Percentiles rank a stretch among this genome's conserved stretches.
phyloP scores from a whole-genome alignment of 164 flowering plant species.

The Buxus sempervirens region DNA sequence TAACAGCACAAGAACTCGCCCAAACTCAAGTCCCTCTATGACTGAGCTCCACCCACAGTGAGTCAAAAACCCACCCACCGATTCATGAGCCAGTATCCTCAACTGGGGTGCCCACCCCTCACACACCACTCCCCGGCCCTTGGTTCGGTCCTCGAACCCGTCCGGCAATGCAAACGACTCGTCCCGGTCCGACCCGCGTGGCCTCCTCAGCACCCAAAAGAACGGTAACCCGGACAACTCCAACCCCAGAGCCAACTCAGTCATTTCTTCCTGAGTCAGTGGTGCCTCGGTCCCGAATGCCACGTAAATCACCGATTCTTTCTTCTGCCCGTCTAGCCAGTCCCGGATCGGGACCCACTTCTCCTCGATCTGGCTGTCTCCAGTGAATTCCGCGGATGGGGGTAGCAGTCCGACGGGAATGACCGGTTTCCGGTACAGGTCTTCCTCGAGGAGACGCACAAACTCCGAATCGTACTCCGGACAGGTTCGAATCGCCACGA shows the following conservation, averaged over 20 bases:
- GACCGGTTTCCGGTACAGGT: too few species aligned
- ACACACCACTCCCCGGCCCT: conserved; percentile 35
- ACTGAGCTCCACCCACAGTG: conserved; percentile 68
- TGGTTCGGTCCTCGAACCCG: too few species aligned
- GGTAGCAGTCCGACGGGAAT: too few species aligned
- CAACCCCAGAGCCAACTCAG: conserved; percentile 51
- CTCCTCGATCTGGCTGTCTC: conserved; percentile 3
- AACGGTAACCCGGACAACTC: conserved; percentile 50
- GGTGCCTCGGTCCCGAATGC: conserved; percentile 57
- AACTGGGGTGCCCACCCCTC: conserved; percentile 58
- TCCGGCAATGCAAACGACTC: conserved; percentile 23
- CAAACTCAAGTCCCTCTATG: conserved; percentile 40
- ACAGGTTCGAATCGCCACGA: conserved; percentile 41
- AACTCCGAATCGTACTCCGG: conserved; percentile 53
- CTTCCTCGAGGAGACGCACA: too few species aligned
- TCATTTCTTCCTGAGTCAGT: too few species aligned
- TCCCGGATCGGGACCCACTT: too few species aligned
- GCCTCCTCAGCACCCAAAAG: too few species aligned
- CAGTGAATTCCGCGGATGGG: too few species aligned
- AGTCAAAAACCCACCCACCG: too few species aligned
- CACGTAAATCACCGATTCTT: conserved; percentile 41
- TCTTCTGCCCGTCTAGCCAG: too few species aligned
- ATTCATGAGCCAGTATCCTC: conserved; percentile 40
- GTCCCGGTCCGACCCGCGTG: conserved; percentile 14
- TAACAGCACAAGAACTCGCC: conserved; percentile 39